Conservation (phyloP, 2,329 filamentous ascomycete species). For the Bretziella fagacearum region DNA sequence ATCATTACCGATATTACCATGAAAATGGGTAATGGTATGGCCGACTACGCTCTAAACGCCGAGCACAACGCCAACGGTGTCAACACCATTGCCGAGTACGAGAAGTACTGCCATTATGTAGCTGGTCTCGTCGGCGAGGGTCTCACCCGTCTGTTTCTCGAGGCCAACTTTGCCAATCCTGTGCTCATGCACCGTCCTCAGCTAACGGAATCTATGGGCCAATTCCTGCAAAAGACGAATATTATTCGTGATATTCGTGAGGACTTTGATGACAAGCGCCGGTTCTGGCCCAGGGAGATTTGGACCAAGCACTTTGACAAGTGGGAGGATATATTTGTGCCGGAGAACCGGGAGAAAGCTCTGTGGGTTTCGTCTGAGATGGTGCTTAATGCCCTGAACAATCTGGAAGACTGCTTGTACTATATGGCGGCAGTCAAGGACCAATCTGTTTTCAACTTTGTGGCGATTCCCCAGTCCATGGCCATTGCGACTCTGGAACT, state of each 20-base stretch:
- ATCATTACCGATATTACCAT: constrained; percentile 87
- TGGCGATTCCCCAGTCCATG: constrained; percentile 92
- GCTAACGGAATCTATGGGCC: constrained; percentile 87
- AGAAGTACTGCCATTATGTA: constrained; percentile 95
- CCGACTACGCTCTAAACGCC: constrained; percentile 76
- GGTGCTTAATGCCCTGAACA: constrained; percentile 74
- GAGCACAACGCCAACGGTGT: constrained; percentile 68
- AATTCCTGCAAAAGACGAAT: constrained; percentile 96
- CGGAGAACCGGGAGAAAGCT: constrained; percentile 58
- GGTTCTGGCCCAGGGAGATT: constrained; percentile 91
- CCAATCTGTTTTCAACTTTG: constrained; percentile 98
- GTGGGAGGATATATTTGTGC: constrained; percentile 80
- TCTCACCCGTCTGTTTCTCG: constrained; percentile 75
- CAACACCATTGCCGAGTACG: constrained; percentile 72
- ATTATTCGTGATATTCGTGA: constrained; percentile 93
- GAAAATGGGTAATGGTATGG: constrained; percentile 98
- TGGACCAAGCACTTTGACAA: constrained; percentile 89
- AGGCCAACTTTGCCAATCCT: constrained; percentile 71
- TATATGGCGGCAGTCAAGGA: constrained; percentile 91
- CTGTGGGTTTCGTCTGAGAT: constrained; percentile 82
- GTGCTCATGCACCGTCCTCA: constrained; percentile 61
- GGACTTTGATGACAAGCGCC: constrained; percentile 69
- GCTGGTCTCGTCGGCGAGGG: constrained; percentile 97
- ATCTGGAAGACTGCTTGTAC: constrained; percentile 87
- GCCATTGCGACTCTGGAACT: constrained; percentile 87